Evolutionary conservation across 208 protist genomes (phyloP).

Genomic region (Polymyxa betae): DNA sequence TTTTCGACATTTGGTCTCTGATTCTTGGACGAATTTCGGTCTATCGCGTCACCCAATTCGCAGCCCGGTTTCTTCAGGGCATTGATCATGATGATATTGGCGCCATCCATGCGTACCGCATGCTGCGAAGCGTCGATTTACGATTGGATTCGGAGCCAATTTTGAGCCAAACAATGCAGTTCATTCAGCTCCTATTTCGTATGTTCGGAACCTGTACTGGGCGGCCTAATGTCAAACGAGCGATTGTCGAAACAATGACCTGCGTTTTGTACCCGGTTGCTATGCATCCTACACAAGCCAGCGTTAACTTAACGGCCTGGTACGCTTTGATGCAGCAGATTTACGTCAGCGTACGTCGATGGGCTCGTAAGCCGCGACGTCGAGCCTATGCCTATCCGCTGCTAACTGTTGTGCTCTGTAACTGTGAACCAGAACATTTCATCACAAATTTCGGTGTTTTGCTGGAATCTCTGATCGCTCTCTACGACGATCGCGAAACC

Average conservation of each 20-base stretch:
- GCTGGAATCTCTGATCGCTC: conserved; percentile 2
- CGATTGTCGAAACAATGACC: background rate
- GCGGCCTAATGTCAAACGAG: background rate
- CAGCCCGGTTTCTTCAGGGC: background rate
- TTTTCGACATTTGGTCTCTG: conserved; percentile 14
- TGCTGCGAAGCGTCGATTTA: background rate
- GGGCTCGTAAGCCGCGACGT: background rate
- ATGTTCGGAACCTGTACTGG: background rate
- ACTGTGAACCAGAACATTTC: conserved; percentile 44
- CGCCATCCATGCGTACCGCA: background rate
- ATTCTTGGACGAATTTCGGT: background rate
- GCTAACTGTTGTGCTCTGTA: conserved; percentile 21
- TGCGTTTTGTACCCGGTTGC: background rate
- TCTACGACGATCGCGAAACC: background rate
- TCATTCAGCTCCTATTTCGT: background rate
- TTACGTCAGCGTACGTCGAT: conserved; percentile 2
- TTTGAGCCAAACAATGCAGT: background rate
- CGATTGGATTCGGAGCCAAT: background rate
- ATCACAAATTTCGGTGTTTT: conserved; percentile 52
- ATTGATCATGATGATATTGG: background rate
- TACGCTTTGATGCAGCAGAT: conserved; percentile 28
- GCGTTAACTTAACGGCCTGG: conserved; percentile 5
- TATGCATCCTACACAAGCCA: background rate
- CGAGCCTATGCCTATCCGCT: background rate
- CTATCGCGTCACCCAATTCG: background rate